phyloP scores from a whole-genome alignment of 768 basidiomycete species.

The Leucocoprinus birnbaumii region DNA sequence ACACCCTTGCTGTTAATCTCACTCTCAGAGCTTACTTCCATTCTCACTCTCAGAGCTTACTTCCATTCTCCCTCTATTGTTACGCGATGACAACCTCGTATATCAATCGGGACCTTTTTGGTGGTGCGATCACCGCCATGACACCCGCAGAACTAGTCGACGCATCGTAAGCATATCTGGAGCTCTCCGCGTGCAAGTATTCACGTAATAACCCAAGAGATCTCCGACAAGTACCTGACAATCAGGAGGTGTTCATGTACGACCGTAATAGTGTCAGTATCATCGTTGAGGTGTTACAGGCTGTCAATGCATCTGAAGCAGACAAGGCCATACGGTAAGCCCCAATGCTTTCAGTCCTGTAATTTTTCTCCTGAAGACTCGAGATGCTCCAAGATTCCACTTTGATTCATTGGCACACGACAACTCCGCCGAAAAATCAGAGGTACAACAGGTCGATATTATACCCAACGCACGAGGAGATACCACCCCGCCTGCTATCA shows the following conservation, averaged over 20 bases:
- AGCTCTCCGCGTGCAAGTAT: background rate
- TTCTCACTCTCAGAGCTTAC: too few relatives aligned
- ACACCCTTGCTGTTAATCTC: background rate
- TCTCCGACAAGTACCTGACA: slow-evolving; percentile 86
- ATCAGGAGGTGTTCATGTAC: slow-evolving; percentile 89
- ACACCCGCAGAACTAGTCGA: slow-evolving; percentile 66
- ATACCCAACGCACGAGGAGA: slow-evolving; percentile 41
- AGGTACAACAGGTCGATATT: slow-evolving; percentile 39
- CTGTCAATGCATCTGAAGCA: slow-evolving; percentile 56
- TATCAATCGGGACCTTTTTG: slow-evolving; percentile 62
- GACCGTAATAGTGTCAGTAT: slow-evolving; percentile 67
- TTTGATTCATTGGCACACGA: slow-evolving; percentile 90
- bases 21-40: background rate
- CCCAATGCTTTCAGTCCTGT: slow-evolving; percentile 5
- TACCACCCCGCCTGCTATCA: slow-evolving; percentile 53
- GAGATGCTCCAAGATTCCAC: slow-evolving; percentile 66
- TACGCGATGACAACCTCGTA: slow-evolving; percentile 3
- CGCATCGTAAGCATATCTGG: slow-evolving; percentile 66
- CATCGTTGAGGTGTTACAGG: slow-evolving; percentile 80
- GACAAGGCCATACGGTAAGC: slow-evolving; percentile 69
- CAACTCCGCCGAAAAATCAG: slow-evolving; percentile 62
- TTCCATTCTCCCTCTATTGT: too few relatives aligned
- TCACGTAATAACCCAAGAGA: slow-evolving; percentile 27
- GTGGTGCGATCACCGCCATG: slow-evolving; percentile 73
- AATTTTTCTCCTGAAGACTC: slow-evolving; percentile 6